Conservation (phyloP, 768 basidiomycete species). For the Suillus discolor region DNA sequence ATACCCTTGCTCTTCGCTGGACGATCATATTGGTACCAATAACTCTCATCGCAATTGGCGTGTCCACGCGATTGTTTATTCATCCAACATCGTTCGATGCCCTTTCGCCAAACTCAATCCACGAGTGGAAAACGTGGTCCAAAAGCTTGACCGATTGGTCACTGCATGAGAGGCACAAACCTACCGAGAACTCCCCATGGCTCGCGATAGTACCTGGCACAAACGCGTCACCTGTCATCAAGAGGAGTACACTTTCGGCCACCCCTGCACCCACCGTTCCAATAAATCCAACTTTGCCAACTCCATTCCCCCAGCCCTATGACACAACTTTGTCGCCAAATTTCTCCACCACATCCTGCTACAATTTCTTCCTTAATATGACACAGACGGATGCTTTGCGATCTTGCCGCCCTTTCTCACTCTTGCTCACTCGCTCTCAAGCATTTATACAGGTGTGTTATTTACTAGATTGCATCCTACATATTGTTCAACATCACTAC, state of each 20-base stretch:
- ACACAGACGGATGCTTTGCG: conserved; percentile 60
- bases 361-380: conserved; percentile 77
- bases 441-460: conserved; percentile 56
- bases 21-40: conserved; percentile 59
- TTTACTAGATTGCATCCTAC: conserved; percentile 4
- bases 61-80: conserved; percentile 51
- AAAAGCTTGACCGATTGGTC: conserved; percentile 37
- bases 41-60: conserved; percentile 54
- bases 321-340: conserved; percentile 64
- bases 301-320: conserved; percentile 78
- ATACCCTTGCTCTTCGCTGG: conserved; percentile 42
- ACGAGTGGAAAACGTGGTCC: conserved; percentile 34
- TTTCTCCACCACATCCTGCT: conserved; percentile 66
- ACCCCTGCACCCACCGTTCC: conserved; percentile 29
- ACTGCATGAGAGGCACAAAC: conserved; percentile 45
- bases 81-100: conserved; percentile 51
- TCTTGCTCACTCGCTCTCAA: conserved; percentile 58
- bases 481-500: conserved; percentile 9
- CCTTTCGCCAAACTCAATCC: conserved; percentile 29
- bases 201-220: conserved; percentile 18
- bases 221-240: conserved; percentile 5
- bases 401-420: conserved; percentile 75
- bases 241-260: conserved; percentile 18
- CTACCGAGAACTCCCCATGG: conserved; percentile 1
- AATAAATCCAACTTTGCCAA: conserved; percentile 53